Base-by-base conservation (phyloP, 1,284 basidiomycete genomes). In the Leccinum pachyderme region DNA sequence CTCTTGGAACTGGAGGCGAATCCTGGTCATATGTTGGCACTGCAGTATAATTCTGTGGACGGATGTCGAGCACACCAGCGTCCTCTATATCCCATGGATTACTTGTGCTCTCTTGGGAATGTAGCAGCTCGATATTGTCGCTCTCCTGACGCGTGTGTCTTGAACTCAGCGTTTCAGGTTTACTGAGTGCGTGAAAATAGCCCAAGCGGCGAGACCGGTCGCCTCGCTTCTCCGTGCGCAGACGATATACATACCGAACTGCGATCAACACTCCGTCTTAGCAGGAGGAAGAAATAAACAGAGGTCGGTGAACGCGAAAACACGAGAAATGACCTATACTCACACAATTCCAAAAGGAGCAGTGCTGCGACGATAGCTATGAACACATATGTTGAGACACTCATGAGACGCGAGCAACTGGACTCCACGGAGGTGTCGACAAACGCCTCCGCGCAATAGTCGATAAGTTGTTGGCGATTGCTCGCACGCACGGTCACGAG, bases 251-350 rank as follows among this genome's bases (percentile, higher is more conserved):
- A 63, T 87, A 87, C 13, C 84, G 80, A 15, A 82, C 79, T 8
- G 80, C 79, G 46, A 86, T 76, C 52, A 87, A 64, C 8, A 75
- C 75, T 39, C 79, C 80, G 59, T 86, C 85, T 87, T 56, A 8
- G 24, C 25, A 31, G 35, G 5, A 25, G 33, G n/a, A 28, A 18
- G 24, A 44, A 44, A 18, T 0, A 13, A 22, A 31, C 3, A 25
- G 35, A 6, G 4, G 47, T 48, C 35, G 58, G 49, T 28, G 43
- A 50, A 41, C 50, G 29, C n/a, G 45, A 33, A 24, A 24, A 13
- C 45, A 46, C 6, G 11, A 28, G 33, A n/a, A 39, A 43, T 44
- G 7, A 27, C 5, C 7, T 22, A 50, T 13, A 74, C 82, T 60
- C 61, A 84, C 83, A 85, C 12, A 82, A 56, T 63, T 87, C 79